Percentiles rank a stretch among this genome's conserved stretches.
These are phyloP conservation scores for Hypoxylon lenormandii DNA, from an alignment of 495 filamentous ascomycete species.

Conservation along the genomic window DNA sequence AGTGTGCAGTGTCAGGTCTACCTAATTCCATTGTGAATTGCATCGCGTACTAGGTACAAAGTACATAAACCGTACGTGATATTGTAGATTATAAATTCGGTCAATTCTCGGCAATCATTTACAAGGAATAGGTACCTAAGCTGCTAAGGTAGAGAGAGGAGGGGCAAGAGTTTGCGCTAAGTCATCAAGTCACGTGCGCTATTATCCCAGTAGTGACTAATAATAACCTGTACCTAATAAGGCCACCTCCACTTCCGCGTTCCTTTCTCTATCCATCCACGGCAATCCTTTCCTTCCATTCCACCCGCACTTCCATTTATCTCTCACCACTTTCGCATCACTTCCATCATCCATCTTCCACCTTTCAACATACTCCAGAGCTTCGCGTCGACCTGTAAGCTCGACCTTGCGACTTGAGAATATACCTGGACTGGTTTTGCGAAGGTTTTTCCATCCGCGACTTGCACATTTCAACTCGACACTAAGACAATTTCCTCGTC, in stretches of 20 bases:
- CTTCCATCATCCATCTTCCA: conserved; percentile 8
- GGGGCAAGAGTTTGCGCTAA: neutral
- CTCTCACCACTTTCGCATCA: neutral
- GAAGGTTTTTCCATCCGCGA: neutral
- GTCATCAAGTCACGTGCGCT: conserved; percentile 4
- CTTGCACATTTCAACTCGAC: neutral
- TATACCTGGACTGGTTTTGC: neutral
- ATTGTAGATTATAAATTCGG: neutral
- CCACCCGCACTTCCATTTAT: conserved; percentile 16
- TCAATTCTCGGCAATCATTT: neutral
- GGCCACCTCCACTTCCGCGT: conserved; percentile 28
- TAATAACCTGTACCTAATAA: conserved; percentile 1
- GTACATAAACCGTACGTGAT: neutral
- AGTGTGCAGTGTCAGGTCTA: too few relatives aligned
- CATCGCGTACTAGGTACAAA: neutral
- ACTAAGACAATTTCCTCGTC: neutral
- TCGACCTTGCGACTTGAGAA: neutral
- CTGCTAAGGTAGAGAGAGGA: neutral
- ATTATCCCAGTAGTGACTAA: too few relatives aligned
- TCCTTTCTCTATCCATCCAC: conserved; percentile 27
- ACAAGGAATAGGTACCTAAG: neutral
- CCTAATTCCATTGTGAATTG: too few relatives aligned
- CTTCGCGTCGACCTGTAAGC: conserved; percentile 3
- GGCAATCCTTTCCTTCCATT: conserved; percentile 13
- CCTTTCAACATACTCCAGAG: conserved; percentile 27